A percentile compares a stretch with the other conserved stretches of the same genome.
These are phyloP conservation scores for Paxillus involutus DNA, from an alignment of 768 basidiomycete species.

Conservation along the genomic window DNA sequence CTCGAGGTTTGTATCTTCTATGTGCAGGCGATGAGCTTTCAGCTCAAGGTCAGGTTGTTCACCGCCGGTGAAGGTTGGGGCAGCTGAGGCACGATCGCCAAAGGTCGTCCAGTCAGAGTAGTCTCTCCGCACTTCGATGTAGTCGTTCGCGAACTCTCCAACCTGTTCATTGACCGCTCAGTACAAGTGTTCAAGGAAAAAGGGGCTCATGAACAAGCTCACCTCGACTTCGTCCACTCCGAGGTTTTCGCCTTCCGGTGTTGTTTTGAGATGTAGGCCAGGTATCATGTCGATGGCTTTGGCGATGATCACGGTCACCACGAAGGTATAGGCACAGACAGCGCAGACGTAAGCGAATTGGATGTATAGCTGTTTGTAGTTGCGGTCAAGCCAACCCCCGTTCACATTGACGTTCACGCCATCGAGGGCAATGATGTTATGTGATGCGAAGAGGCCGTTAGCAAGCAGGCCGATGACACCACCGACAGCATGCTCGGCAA, in stretches of 20 bases:
- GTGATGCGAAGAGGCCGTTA: constrained; percentile 76
- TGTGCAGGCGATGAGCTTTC: not conserved
- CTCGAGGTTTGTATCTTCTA: constrained; percentile 18
- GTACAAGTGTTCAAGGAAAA: not conserved
- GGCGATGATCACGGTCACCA: constrained; percentile 59
- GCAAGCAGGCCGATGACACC: constrained; percentile 73
- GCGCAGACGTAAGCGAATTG: constrained; percentile 69
- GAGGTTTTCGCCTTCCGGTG: constrained; percentile 54
- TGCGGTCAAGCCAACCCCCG: constrained; percentile 74
- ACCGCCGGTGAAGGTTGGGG: constrained; percentile 24
- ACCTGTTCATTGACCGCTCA: constrained; percentile 38
- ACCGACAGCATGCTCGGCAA: constrained; percentile 88
- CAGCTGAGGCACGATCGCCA: constrained; percentile 16
- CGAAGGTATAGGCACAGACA: constrained; percentile 57
- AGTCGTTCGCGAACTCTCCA: constrained; percentile 69
- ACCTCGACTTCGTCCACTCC: constrained; percentile 78
- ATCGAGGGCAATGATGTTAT: constrained; percentile 63
- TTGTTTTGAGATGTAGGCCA: constrained; percentile 53
- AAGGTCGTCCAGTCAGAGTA: constrained; percentile 51
- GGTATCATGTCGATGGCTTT: constrained; percentile 58
- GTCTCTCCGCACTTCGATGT: constrained; percentile 68
- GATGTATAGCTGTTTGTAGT: constrained; percentile 80
- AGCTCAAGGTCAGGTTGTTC: constrained; percentile 32
- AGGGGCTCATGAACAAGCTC: constrained; percentile 12
- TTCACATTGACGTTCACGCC: constrained; percentile 52